A percentile compares a stretch with the other conserved stretches of the same genome.
Conservation (phyloP, 2,329 filamentous ascomycete genomes). For the Fusarium falciforme region DNA sequence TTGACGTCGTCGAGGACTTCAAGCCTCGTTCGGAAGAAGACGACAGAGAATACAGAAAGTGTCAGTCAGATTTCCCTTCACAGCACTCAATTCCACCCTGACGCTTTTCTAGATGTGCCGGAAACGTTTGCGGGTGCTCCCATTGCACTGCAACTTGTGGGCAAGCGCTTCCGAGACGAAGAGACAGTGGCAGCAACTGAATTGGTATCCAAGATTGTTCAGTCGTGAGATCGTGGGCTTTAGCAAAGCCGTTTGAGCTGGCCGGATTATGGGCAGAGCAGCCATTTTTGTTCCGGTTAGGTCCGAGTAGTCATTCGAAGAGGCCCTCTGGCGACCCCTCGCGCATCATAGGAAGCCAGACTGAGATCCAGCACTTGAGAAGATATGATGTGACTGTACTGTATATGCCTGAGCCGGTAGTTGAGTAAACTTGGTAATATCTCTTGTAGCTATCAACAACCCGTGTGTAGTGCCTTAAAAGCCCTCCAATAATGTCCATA, state of each 20-base stretch:
- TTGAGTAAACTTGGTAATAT: not conserved
- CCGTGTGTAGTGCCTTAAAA: not conserved
- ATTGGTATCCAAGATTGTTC: slow-evolving; percentile 16
- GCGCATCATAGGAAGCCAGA: not conserved
- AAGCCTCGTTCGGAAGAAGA: not conserved
- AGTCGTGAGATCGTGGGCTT: not conserved
- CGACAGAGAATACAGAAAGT: not conserved
- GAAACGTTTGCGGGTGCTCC: slow-evolving; percentile 27
- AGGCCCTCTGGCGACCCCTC: not conserved
- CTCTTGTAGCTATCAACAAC: not conserved
- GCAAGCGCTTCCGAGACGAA: slow-evolving; percentile 38
- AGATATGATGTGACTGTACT: not conserved
- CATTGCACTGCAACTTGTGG: slow-evolving; percentile 38
- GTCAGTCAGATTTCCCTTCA: not conserved
- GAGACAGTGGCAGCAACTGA: slow-evolving; percentile 27
- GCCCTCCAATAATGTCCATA: not conserved
- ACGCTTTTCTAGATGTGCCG: not conserved
- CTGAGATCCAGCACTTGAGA: not conserved
- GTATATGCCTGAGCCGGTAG: not conserved
- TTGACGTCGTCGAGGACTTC: slow-evolving; percentile 14
- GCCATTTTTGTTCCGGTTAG: not conserved
- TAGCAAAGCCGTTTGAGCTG: not conserved
- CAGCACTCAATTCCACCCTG: not conserved
- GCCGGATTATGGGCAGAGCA: not conserved
- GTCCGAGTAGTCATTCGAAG: not conserved